phyloP scores from a whole-genome alignment of 2,329 filamentous ascomycete genomes.

The Aspergillus ibericus region DNA sequence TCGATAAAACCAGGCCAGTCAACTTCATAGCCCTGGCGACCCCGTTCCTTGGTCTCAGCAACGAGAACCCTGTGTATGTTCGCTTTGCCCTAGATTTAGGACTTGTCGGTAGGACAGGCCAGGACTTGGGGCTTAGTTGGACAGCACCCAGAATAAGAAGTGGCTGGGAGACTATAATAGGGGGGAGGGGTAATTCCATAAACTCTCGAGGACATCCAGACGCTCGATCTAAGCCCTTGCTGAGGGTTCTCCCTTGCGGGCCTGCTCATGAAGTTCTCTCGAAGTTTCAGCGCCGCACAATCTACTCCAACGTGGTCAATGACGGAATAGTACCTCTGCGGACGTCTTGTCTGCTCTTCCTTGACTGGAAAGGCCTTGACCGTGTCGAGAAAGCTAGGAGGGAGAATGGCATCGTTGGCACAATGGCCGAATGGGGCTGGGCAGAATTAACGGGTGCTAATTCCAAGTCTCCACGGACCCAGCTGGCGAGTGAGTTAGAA shows the following conservation, averaged over 20 bases:
- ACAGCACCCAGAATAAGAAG: conserved; percentile 79
- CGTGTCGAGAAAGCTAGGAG: conserved; percentile 91
- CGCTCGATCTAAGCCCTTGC: conserved; percentile 80
- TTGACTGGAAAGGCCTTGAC: conserved; percentile 93
- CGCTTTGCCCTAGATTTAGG: conserved; percentile 97
- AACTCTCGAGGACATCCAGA: conserved; percentile 60
- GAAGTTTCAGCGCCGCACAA: conserved; percentile 84
- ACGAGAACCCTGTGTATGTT: conserved; percentile 96
- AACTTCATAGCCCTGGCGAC: conserved; percentile 89
- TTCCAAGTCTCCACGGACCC: conserved; percentile 55
- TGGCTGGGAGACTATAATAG: conserved; percentile 85
- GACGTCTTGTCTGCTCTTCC: conserved; percentile 92
- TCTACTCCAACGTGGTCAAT: conserved; percentile 97
- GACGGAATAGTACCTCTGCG: conserved; percentile 94
- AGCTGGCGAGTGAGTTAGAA: conserved; percentile 26
- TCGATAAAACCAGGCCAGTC: conserved; percentile 78
- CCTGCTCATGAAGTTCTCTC: conserved; percentile 84
- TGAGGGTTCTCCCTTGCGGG: conserved; percentile 86
- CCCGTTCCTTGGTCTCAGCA: conserved; percentile 86
- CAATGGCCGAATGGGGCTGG: conserved; percentile 91
- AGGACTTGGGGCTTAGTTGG: conserved; percentile 94
- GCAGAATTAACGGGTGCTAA: conserved; percentile 78
- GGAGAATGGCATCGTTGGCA: conserved; percentile 89
- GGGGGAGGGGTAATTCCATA: conserved; percentile 65
- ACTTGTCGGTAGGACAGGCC: conserved; percentile 89